Evolutionary conservation across 2,329 filamentous ascomycete species (phyloP), one percentile per base, ranked within the genome.

Genomic region (Gaeumannomyces sp.): DNA sequence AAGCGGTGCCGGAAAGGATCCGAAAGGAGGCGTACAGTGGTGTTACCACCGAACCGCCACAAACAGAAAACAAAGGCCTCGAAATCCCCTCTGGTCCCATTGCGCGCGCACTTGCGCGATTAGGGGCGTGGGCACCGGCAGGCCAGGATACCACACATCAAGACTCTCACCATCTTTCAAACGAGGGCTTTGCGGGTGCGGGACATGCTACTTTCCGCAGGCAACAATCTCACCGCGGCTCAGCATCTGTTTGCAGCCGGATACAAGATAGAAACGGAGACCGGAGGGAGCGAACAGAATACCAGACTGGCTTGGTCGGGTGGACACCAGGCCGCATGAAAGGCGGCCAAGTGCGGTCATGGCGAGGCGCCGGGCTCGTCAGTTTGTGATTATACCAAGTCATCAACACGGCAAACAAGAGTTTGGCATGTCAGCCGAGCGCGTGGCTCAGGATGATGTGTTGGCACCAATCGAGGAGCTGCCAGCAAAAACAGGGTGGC

Each of bases 401-500:
- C 38, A 50, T 50, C 38, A 4, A 19, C 2, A 50, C 16, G 16
- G 38, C 16, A 50, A 35, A 13, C 33, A 35, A 35, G 10, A 33
- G 31, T 33, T n/a, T 14, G 33, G 33, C 4, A 35, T 35, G 33
- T 35, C 33, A 35, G 33, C 33, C 11, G 33, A 35, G 33, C 33
- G 10, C 33, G 11, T 29, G 29, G 29, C 29, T 29, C 29, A 29
- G 29, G 29, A 28, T 25, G 28, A 29, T 58, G 59, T n/a, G 59
- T 14, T 60, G 59, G 59, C 59, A 60, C 59, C 59, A 60, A 60
- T 60, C 59, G 59, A 35, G 14, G 59, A 19, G 8, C 3, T n/a
- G 11, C 14, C 11, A 25, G 25, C 19, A 58, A 58, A 58, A 58
- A 58, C 4, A 58, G 28, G 56, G 56, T 58, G 56, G 56, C 56